phyloP scores from a whole-genome alignment of 2,329 filamentous ascomycete species.

The Aureobasidium sp. region DNA sequence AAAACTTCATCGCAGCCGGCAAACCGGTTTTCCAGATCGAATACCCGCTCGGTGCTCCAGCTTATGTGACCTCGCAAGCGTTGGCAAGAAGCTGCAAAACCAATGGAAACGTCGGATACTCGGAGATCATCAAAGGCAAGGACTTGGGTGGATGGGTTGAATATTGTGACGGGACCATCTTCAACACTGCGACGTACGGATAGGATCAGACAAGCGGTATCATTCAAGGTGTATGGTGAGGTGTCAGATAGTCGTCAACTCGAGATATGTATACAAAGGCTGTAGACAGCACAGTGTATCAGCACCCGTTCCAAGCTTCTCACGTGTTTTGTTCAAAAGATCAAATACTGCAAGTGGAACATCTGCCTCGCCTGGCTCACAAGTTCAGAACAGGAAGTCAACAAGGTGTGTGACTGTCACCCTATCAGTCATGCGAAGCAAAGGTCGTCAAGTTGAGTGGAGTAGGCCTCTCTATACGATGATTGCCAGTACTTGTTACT shows the following conservation, averaged over 20 bases:
- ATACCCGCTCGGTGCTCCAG: slow-evolving; percentile 47
- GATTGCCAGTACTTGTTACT: no score
- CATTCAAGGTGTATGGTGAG: neutral
- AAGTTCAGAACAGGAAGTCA: no score
- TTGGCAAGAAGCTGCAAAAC: slow-evolving; percentile 34
- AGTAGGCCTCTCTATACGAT: no score
- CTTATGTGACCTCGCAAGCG: slow-evolving; percentile 24
- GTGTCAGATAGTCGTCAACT: neutral
- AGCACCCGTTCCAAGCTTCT: neutral
- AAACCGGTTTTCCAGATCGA: slow-evolving; percentile 70
- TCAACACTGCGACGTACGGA: neutral
- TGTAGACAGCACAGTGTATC: neutral
- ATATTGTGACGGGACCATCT: slow-evolving; percentile 12
- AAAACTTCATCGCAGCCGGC: slow-evolving; percentile 47
- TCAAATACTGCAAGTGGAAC: no score
- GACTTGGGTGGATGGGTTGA: slow-evolving; percentile 52
- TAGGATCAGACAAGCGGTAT: neutral
- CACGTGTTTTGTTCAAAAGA: no score
- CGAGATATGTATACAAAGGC: neutral
- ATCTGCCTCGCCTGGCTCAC: no score
- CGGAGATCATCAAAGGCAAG: slow-evolving; percentile 53
- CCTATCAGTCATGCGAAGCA: no score
- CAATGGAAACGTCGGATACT: slow-evolving; percentile 28
- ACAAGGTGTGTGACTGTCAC: no score
- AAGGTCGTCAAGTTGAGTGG: no score